These are phyloP conservation scores for Phaffia tasmanica DNA, from an alignment of 768 basidiomycete species.

Conservation along the genomic window DNA sequence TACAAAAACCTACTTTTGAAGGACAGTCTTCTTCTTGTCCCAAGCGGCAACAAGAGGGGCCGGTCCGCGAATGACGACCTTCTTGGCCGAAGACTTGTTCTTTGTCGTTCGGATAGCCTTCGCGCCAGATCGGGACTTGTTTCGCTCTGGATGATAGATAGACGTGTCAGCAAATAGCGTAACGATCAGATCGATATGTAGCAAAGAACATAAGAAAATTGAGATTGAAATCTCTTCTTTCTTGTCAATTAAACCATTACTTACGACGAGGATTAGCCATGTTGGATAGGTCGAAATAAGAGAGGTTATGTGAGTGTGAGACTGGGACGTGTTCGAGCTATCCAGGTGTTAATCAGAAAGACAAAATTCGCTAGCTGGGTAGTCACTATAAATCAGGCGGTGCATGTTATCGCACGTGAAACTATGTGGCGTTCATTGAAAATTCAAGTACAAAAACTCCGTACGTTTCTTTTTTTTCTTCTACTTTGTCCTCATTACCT, in stretches of 20 bases:
- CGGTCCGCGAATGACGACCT: slow-evolving; percentile 22
- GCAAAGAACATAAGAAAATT: neutral
- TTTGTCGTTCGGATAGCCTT: slow-evolving; percentile 60
- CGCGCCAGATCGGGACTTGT: slow-evolving; percentile 62
- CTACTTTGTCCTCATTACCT: neutral
- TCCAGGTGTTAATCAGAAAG: neutral
- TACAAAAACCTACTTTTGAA: slow-evolving; percentile 63
- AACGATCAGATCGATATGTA: neutral
- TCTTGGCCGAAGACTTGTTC: slow-evolving; percentile 41
- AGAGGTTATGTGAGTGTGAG: neutral
- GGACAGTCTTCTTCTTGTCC: slow-evolving; percentile 76
- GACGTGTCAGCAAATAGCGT: neutral
- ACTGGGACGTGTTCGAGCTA: neutral
- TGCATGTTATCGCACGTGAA: neutral
- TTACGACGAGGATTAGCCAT: slow-evolving; percentile 11
- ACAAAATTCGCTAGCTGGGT: neutral
- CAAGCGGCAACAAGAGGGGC: slow-evolving; percentile 41
- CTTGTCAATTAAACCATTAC: no score
- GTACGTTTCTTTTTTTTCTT: neutral
- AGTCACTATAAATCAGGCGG: neutral
- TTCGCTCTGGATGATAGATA: slow-evolving; percentile 48
- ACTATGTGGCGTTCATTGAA: neutral
- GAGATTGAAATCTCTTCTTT: neutral
- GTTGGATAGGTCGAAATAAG: neutral
- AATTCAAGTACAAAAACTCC: neutral